Percentiles rank a stretch among this genome's conserved stretches.
phyloP scores from a whole-genome alignment of 768 basidiomycete species.

The Naematelia encephala region DNA sequence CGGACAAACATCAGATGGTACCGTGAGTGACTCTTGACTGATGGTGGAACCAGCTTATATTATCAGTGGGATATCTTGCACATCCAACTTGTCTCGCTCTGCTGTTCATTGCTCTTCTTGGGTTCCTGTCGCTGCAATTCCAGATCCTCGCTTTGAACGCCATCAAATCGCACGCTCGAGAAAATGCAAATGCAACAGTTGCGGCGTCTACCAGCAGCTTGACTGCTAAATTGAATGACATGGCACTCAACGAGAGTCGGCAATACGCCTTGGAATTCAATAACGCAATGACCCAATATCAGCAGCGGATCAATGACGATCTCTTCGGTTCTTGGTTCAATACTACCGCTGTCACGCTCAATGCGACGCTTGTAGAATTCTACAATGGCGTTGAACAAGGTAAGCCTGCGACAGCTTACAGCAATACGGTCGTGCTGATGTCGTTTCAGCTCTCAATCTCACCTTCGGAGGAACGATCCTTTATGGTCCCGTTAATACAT shows the following conservation, averaged over 20 bases:
- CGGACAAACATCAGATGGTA: conserved; percentile 80
- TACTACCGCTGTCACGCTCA: conserved; percentile 78
- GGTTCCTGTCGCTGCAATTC: conserved; percentile 77
- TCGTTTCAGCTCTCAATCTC: conserved; percentile 50
- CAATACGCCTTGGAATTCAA: conserved; percentile 78
- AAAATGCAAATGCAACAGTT: conserved; percentile 61
- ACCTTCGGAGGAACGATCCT: conserved; percentile 84
- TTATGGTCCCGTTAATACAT: conserved; percentile 74
- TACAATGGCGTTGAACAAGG: conserved; percentile 78
- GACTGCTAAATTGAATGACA: conserved; percentile 63
- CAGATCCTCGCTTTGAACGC: conserved; percentile 78
- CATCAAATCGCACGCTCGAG: conserved; percentile 65
- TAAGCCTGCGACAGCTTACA: conserved; percentile 51
- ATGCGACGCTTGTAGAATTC: conserved; percentile 78
- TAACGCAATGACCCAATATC: conserved; percentile 63
- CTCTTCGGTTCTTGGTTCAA: conserved; percentile 91
- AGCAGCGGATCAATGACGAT: conserved; percentile 75
- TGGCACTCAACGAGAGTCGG: conserved; percentile 76
- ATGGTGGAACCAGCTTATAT: background rate
- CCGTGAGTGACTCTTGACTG: conserved; percentile 47
- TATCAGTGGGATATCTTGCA: conserved; percentile 71
- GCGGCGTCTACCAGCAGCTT: conserved; percentile 54
- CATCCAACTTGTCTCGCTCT: conserved; percentile 86
- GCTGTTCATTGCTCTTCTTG: conserved; percentile 88
- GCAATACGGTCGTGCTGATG: conserved; percentile 1